Evolutionary conservation across 305 asterid species (phyloP).

Genomic region (Coffea humblotiana): DNA sequence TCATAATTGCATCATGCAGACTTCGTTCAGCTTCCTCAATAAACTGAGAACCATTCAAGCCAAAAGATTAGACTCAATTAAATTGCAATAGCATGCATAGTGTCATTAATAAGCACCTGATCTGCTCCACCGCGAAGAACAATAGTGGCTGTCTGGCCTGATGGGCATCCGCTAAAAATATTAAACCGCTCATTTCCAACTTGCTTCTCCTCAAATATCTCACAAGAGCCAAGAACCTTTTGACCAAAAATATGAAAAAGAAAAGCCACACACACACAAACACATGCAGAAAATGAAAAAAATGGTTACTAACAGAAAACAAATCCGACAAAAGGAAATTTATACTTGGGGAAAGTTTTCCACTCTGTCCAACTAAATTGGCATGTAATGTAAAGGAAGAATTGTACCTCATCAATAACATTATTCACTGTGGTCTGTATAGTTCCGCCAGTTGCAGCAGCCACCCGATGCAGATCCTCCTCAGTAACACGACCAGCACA

Average conservation of each 20-base stretch:
- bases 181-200: slow-evolving; percentile 99
- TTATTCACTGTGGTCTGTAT: slow-evolving; percentile 83
- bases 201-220: slow-evolving; percentile 89
- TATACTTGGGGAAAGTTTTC: not conserved
- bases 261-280: not conserved
- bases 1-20: slow-evolving; percentile 39
- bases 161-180: slow-evolving; percentile 96
- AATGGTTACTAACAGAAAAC: not conserved
- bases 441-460: slow-evolving; percentile 66
- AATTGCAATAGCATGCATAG: slow-evolving; percentile 3
- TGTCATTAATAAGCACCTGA: slow-evolving; percentile 57
- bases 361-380: not conserved
- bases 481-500: slow-evolving; percentile 57
- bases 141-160: slow-evolving; percentile 90
- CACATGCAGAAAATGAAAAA: not conserved
- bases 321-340: not conserved
- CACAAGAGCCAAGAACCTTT: slow-evolving; percentile 95
- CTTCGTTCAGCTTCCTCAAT: slow-evolving; percentile 44
- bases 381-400: slow-evolving; percentile 10
- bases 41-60: slow-evolving; percentile 52
- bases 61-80: slow-evolving; percentile 25
- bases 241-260: slow-evolving; percentile 15
- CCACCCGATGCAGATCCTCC: slow-evolving; percentile 52
- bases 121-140: slow-evolving; percentile 99
- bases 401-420: slow-evolving; percentile 62